Evolutionary conservation across 1,139 yeast genomes (phyloP).

Genomic region (Williopsis jadinii): DNA sequence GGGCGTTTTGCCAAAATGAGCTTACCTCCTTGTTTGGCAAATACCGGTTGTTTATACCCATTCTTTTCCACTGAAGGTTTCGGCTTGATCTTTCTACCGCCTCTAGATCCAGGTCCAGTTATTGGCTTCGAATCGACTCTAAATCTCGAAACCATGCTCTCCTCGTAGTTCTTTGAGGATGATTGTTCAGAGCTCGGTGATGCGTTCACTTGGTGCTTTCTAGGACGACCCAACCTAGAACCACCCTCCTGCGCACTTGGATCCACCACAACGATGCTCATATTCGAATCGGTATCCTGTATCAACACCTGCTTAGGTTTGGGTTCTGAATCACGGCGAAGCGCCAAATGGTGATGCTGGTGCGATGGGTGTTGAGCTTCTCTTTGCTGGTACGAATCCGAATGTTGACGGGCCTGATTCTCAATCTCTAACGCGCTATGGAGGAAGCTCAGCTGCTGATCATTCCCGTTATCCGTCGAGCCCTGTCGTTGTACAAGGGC

Average conservation of each 20-base stretch:
- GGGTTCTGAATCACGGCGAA: background rate
- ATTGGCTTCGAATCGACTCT: conserved; percentile 21
- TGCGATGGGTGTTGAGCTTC: background rate
- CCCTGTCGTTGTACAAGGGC: no score
- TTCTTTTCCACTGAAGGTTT: background rate
- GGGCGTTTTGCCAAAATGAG: background rate
- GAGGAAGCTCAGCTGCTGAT: conserved; percentile 7
- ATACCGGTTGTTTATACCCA: conserved; percentile 1
- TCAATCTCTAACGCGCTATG: conserved; percentile 9
- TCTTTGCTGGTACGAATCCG: no score
- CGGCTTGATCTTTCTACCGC: conserved; percentile 13
- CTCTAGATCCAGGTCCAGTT: conserved; percentile 23
- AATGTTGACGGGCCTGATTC: background rate
- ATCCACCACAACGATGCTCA: conserved; percentile 22
- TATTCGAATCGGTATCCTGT: conserved; percentile 17
- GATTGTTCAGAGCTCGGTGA: conserved; percentile 2
- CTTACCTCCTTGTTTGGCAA: conserved; percentile 1
- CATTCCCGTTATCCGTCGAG: no score
- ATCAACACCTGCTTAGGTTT: conserved; percentile 19
- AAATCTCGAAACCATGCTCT: conserved; percentile 18
- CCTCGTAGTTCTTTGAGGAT: conserved; percentile 15
- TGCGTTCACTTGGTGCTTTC: conserved; percentile 6
- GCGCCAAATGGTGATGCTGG: background rate
- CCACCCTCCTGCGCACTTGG: conserved; percentile 20
- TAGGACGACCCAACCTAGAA: conserved; percentile 21